phyloP scores from a whole-genome alignment of 2,329 filamentous ascomycete species.

The Byssoonygena ceratinophila region DNA sequence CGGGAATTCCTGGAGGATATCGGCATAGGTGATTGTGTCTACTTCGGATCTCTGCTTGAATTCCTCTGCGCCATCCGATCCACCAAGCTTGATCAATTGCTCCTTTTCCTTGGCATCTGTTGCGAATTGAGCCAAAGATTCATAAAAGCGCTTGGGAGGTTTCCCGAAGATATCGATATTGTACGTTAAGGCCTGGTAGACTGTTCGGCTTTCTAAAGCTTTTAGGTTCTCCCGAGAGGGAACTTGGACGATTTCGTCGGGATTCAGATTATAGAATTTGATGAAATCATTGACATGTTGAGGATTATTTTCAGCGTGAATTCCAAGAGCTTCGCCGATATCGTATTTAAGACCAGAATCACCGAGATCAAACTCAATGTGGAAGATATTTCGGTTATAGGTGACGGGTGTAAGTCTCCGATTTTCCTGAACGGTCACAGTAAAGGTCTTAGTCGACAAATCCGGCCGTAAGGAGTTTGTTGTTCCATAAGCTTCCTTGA shows the following conservation, averaged over 20 bases:
- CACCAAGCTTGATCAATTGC: slow-evolving; percentile 63
- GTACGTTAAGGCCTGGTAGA: slow-evolving; percentile 82
- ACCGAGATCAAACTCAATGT: slow-evolving; percentile 96
- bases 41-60: slow-evolving; percentile 89
- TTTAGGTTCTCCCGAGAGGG: slow-evolving; percentile 67
- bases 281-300: slow-evolving; percentile 75
- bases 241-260: slow-evolving; percentile 79
- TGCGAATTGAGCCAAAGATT: slow-evolving; percentile 76
- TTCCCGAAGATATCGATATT: slow-evolving; percentile 96
- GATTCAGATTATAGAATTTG: slow-evolving; percentile 72
- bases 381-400: slow-evolving; percentile 99
- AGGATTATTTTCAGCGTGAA: slow-evolving; percentile 88
- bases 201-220: slow-evolving; percentile 74
- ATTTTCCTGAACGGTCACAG: slow-evolving; percentile 89
- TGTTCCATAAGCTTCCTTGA: slow-evolving; percentile 88
- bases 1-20: slow-evolving; percentile 77
- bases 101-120: slow-evolving; percentile 71
- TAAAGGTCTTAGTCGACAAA: slow-evolving; percentile 70
- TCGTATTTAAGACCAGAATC: slow-evolving; percentile 86
- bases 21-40: slow-evolving; percentile 82
- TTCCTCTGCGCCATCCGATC: slow-evolving; percentile 69
- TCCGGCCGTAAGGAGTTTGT: slow-evolving; percentile 68
- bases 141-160: slow-evolving; percentile 96
- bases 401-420: slow-evolving; percentile 74
- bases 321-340: slow-evolving; percentile 92